Evolutionary conservation across 1,284 basidiomycete genomes (phyloP).

Genomic region (Puccinia hordei): DNA sequence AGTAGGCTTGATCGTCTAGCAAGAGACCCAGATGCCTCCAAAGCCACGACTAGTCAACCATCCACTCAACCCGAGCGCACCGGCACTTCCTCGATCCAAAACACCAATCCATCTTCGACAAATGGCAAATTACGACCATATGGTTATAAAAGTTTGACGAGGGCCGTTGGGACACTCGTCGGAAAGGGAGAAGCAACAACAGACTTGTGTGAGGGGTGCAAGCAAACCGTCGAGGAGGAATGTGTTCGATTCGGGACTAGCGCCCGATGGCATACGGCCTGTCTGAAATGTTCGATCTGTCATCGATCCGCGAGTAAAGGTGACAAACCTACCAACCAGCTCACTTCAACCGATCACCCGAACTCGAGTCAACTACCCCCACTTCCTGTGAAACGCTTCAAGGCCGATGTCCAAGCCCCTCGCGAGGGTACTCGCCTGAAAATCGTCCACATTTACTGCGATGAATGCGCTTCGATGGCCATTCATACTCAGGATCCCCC

Average conservation of each 20-base stretch:
- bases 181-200: conserved; percentile 58
- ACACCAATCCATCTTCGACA: conserved; percentile 33
- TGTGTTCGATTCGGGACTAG: conserved; percentile 90
- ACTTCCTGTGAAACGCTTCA: conserved; percentile 52
- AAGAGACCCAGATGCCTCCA: conserved; percentile 65
- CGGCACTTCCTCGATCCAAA: neutral
- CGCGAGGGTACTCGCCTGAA: conserved; percentile 36
- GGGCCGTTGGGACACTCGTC: conserved; percentile 59
- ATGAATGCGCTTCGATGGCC: conserved; percentile 67
- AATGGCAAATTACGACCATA: conserved; percentile 65
- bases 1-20: conserved; percentile 88
- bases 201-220: conserved; percentile 90
- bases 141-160: conserved; percentile 82
- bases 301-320: conserved; percentile 68
- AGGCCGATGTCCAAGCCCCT: conserved; percentile 54
- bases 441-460: conserved; percentile 67
- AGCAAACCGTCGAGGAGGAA: conserved; percentile 91
- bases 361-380: conserved; percentile 60
- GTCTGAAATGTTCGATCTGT: conserved; percentile 79
- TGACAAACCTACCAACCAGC: conserved; percentile 1
- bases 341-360: conserved; percentile 57
- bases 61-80: conserved; percentile 10
- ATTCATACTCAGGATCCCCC: conserved; percentile 46
- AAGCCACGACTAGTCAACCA: conserved; percentile 52
- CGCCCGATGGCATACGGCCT: conserved; percentile 92